Base-by-base conservation (phyloP, 1,139 yeast genomes). In the Kazachstania sp. region DNA sequence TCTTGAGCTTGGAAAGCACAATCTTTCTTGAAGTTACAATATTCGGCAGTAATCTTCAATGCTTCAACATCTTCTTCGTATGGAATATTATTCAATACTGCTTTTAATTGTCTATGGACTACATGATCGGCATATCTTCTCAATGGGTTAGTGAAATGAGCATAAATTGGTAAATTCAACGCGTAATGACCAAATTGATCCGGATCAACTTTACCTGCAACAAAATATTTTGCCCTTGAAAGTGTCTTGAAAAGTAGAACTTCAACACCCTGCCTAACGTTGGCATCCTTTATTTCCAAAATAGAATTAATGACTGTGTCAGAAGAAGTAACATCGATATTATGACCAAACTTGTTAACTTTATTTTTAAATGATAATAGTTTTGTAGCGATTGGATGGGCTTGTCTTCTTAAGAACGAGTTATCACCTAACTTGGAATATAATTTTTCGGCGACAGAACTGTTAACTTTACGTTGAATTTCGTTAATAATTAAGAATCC, bases 1-100 rank as follows among this genome's bases (percentile, higher is more conserved):
- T 87, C 95, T 68, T 92, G 97, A 1, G 97, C 97, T 56, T 79
- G 80, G 52, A 81, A 81, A 1, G 97, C 95, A 66, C 96, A 90
- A 61, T 92, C 97, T 65, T 88, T 87, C 67, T 90, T 88, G 73
- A 92, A 90, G 59, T 88, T 88, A 69, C 97, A 90, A 65, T 87
- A 88, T 59, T 92, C 97, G 12, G 95, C 85, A 36, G 85, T 76
- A 53, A 87, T 83, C 60, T 85, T 83, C 57, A 90, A 71, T 0
- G 88, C 71, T 42, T 86, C 95, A 48, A 81, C 61, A 53, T 86
- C 95, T 44, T 78, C 81, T 18, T 60, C 58, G 52, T 61, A 59
- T 8, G 54, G 50, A 41, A 69, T 65, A 15, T 64, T 67, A 39
- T 69, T 68, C 43, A 92, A 67, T 15, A 83, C 78, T 3, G 80